These are phyloP conservation scores for Trichoderma afroharzianum DNA, from an alignment of 2,329 filamentous ascomycete species.

Conservation along the genomic window DNA sequence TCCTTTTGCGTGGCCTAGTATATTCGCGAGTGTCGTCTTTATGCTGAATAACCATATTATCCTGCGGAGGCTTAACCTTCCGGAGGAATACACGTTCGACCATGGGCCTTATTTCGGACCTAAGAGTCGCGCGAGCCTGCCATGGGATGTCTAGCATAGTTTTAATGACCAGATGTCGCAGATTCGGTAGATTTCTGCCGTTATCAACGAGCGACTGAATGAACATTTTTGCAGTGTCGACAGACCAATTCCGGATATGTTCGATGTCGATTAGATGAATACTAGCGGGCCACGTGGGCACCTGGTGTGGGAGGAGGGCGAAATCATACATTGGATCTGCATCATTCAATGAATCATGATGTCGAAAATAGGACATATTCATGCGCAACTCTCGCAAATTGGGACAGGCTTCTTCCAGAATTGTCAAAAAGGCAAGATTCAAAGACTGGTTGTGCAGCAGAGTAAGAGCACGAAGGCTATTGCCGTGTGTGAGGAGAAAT, in stretches of 20 bases:
- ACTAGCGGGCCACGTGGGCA: conserved; percentile 73
- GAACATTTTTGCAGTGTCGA: conserved; percentile 68
- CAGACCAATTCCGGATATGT: conserved; percentile 72
- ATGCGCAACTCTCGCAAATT: conserved; percentile 67
- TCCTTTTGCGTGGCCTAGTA: conserved; percentile 20
- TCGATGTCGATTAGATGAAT: conserved; percentile 71
- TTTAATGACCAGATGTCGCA: conserved; percentile 70
- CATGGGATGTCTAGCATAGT: conserved; percentile 77
- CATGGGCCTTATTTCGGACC: conserved; percentile 71
- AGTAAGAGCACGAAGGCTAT: conserved; percentile 61
- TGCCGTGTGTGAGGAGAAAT: conserved; percentile 67
- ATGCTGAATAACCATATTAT: conserved; percentile 24
- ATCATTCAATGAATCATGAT: conserved; percentile 64
- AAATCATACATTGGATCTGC: conserved; percentile 71
- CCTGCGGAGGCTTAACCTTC: conserved; percentile 39
- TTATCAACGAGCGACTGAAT: conserved; percentile 74
- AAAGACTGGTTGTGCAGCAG: conserved; percentile 78
- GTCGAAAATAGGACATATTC: conserved; percentile 75
- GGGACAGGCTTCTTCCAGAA: conserved; percentile 65
- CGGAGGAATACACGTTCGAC: conserved; percentile 65
- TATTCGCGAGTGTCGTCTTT: conserved; percentile 16
- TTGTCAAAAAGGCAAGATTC: conserved; percentile 68
- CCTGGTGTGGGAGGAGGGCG: conserved; percentile 59
- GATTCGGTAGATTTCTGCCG: conserved; percentile 59
- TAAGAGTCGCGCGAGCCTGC: conserved; percentile 76